phyloP scores from a whole-genome alignment of 495 filamentous ascomycete genomes.

The Xylaria palmicola region DNA sequence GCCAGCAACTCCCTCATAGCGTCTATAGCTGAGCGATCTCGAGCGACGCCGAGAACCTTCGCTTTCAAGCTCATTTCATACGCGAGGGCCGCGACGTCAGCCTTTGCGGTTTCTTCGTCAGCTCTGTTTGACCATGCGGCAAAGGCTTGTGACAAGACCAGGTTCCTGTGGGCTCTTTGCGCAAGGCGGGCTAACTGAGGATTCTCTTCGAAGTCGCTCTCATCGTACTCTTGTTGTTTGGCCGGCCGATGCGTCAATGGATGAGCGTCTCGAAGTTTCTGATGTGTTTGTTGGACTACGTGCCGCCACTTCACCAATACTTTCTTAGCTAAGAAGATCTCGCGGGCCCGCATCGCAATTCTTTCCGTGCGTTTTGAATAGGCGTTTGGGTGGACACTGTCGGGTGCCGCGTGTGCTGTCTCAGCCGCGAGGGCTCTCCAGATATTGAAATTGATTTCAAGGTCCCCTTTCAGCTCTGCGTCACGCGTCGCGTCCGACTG shows the following conservation, averaged over 20 bases:
- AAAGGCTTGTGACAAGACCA: conserved; percentile 69
- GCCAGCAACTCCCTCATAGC: neutral
- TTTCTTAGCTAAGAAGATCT: conserved; percentile 22
- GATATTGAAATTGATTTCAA: conserved; percentile 18
- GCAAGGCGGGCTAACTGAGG: conserved; percentile 49
- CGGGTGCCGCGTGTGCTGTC: conserved; percentile 16
- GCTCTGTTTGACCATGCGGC: conserved; percentile 68
- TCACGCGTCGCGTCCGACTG: conserved; percentile 28
- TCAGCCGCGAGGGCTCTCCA: conserved; percentile 25
- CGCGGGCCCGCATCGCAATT: conserved; percentile 24
- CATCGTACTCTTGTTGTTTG: neutral
- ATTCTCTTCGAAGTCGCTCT: conserved; percentile 15
- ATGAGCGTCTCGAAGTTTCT: conserved; percentile 45
- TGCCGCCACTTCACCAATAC: conserved; percentile 25
- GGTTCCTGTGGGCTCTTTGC: conserved; percentile 60
- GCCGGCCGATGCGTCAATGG: conserved; percentile 60
- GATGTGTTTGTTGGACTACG: conserved; percentile 16
- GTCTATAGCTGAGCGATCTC: conserved; percentile 5
- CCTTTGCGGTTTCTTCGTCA: conserved; percentile 54
- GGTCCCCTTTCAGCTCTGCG: conserved; percentile 23
- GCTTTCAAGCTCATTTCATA: conserved; percentile 31
- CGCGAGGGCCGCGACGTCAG: conserved; percentile 26
- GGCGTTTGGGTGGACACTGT: conserved; percentile 19
- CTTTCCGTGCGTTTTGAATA: conserved; percentile 32
- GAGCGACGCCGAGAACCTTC: conserved; percentile 20